A percentile compares a stretch with the other conserved stretches of the same genome.
Conservation (phyloP, 495 filamentous ascomycete genomes). For the Amphirosellinia nigrospora region DNA sequence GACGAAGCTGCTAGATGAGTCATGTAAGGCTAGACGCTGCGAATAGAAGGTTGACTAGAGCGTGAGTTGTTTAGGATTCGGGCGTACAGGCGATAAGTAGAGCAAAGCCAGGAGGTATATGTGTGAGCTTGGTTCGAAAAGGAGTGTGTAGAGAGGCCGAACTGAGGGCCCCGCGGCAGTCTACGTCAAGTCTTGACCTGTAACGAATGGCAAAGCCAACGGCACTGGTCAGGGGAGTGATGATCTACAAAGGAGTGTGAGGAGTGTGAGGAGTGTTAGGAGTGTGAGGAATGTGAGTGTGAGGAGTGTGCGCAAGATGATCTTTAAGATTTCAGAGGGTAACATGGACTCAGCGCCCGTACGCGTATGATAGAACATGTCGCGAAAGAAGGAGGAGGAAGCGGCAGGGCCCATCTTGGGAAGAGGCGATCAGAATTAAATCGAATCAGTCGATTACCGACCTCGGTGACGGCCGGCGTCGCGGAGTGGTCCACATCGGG, state of each 20-base stretch:
- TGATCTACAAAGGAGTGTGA: too few relatives aligned
- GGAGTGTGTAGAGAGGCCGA: neutral
- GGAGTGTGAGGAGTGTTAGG: conserved; percentile 16
- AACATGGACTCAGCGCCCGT: conserved; percentile 8
- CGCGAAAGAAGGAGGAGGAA: neutral
- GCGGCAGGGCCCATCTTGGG: neutral
- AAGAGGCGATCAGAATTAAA: neutral
- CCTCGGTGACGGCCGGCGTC: conserved; percentile 1
- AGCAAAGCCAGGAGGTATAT: neutral
- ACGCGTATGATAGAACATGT: neutral
- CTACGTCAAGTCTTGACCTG: conserved; percentile 5
- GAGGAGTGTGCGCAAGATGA: conserved; percentile 15
- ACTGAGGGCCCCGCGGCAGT: neutral
- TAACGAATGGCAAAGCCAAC: conserved; percentile 15
- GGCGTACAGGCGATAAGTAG: conserved; percentile 14
- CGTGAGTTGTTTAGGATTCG: neutral
- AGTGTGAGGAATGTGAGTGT: neutral
- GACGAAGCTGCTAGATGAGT: conserved; percentile 2
- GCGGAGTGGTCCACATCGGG: neutral
- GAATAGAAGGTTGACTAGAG: neutral
- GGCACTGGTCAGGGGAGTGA: neutral
- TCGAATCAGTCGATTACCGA: conserved; percentile 1
- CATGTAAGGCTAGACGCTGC: neutral
- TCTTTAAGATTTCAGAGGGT: conserved; percentile 17
- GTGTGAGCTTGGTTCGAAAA: conserved; percentile 7